Conservation (phyloP, 352 stramenopile genomes). For the Phytophthora litchii region DNA sequence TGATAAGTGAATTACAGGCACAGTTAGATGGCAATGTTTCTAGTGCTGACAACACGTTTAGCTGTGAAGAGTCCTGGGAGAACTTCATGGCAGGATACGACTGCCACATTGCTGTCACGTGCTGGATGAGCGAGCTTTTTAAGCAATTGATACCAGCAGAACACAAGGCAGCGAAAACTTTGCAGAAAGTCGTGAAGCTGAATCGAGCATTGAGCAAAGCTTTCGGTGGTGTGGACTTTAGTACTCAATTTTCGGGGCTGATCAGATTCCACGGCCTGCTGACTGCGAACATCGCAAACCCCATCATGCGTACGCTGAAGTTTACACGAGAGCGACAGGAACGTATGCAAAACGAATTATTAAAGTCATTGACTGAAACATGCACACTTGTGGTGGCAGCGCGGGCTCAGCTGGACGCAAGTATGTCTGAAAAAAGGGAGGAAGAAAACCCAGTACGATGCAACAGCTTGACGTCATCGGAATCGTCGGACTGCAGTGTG, state of each 20-base stretch:
- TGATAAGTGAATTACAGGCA: slow-evolving; percentile 26
- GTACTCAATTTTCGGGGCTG: slow-evolving; percentile 30
- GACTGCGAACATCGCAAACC: slow-evolving; percentile 49
- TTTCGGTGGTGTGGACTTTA: slow-evolving; percentile 13
- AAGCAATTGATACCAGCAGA: slow-evolving; percentile 42
- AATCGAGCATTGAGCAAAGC: slow-evolving; percentile 6
- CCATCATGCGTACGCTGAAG: slow-evolving; percentile 57
- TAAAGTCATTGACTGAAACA: slow-evolving; percentile 43
- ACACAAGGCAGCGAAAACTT: slow-evolving; percentile 36
- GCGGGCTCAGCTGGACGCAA: slow-evolving; percentile 13
- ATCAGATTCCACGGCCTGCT: slow-evolving; percentile 44
- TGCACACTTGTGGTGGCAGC: slow-evolving; percentile 24
- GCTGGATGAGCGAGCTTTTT: slow-evolving; percentile 56
- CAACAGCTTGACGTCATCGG: slow-evolving; percentile 28
- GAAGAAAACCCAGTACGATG: slow-evolving; percentile 13
- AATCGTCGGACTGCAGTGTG: slow-evolving; percentile 18
- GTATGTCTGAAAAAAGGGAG: background rate
- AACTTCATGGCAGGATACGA: slow-evolving; percentile 17
- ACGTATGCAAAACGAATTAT: slow-evolving; percentile 48
- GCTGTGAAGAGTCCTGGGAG: slow-evolving; percentile 13
- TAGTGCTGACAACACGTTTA: background rate
- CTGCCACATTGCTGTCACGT: slow-evolving; percentile 33
- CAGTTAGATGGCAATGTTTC: slow-evolving; percentile 6
- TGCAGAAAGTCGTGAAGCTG: slow-evolving; percentile 33
- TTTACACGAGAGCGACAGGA: slow-evolving; percentile 58